These are phyloP conservation scores for Xylogone sp. DNA, from an alignment of 2,329 filamentous ascomycete genomes.

Conservation along the genomic window DNA sequence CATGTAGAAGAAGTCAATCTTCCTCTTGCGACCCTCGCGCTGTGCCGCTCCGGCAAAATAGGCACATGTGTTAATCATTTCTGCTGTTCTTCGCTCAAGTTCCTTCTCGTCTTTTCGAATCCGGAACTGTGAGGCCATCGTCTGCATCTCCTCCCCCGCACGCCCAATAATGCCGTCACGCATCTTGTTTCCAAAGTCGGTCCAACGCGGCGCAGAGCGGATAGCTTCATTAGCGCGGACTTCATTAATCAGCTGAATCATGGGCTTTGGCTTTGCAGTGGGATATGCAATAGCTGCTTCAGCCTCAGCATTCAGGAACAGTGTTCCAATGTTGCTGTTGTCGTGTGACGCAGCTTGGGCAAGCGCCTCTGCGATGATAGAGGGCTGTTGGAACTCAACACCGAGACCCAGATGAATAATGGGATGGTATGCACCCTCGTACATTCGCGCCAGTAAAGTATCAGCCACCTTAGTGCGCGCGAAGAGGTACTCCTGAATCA, in stretches of 20 bases:
- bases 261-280: slow-evolving; percentile 30
- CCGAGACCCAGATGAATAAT: slow-evolving; percentile 81
- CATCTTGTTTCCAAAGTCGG: slow-evolving; percentile 55
- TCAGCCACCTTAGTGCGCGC: slow-evolving; percentile 58
- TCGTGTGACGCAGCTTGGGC: slow-evolving; percentile 70
- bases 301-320: slow-evolving; percentile 50
- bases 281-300: slow-evolving; percentile 28
- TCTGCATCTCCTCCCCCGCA: slow-evolving; percentile 57
- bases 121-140: slow-evolving; percentile 52
- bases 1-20: slow-evolving; percentile 62
- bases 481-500: slow-evolving; percentile 65
- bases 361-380: slow-evolving; percentile 72
- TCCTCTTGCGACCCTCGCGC: slow-evolving; percentile 55
- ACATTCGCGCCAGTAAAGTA: slow-evolving; percentile 64
- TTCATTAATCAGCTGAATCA: slow-evolving; percentile 59
- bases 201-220: slow-evolving; percentile 40
- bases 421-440: slow-evolving; percentile 67
- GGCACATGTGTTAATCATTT: slow-evolving; percentile 64
- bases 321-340: slow-evolving; percentile 42
- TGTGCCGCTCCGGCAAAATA: slow-evolving; percentile 48
- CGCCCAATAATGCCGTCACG: slow-evolving; percentile 61
- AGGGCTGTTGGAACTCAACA: slow-evolving; percentile 74
- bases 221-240: slow-evolving; percentile 53
- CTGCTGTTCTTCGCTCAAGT: slow-evolving; percentile 45
- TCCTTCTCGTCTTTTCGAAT: slow-evolving; percentile 32